phyloP scores from a whole-genome alignment of 139 green algal genomes.

The Spirogloea muscicola region DNA sequence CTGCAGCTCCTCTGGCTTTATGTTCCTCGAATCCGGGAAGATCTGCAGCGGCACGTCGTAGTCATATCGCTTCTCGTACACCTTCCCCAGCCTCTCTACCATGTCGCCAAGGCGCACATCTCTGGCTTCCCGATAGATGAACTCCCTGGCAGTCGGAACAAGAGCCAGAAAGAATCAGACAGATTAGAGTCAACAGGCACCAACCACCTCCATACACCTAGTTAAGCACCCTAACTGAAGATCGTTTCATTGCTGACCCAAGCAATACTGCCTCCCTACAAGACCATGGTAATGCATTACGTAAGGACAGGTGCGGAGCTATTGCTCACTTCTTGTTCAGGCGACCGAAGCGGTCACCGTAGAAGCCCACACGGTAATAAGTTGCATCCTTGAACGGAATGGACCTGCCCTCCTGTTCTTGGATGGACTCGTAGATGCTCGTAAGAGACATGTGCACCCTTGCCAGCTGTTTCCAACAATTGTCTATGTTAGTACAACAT shows the following conservation, averaged over 20 bases:
- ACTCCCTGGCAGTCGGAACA: slow-evolving; percentile 13
- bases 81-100: slow-evolving; percentile 36
- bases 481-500: too few species aligned
- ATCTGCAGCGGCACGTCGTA: slow-evolving; percentile 21
- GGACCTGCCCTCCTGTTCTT: slow-evolving; percentile 24
- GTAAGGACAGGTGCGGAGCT: too few species aligned
- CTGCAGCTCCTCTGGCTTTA: slow-evolving; percentile 28
- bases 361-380: slow-evolving; percentile 48
- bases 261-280: background rate
- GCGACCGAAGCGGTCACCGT: slow-evolving; percentile 29
- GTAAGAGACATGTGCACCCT: slow-evolving; percentile 24
- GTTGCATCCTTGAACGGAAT: slow-evolving; percentile 41
- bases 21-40: slow-evolving; percentile 34
- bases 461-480: too few species aligned
- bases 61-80: slow-evolving; percentile 18
- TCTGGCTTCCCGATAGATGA: slow-evolving; percentile 40
- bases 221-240: background rate
- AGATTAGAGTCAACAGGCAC: background rate
- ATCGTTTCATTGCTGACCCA: too few species aligned
- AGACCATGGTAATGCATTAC: background rate
- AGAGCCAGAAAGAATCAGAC: background rate
- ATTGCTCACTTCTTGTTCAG: slow-evolving; percentile 19
- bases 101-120: slow-evolving; percentile 45
- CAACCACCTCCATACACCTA: background rate
- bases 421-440: slow-evolving; percentile 32